Base-by-base conservation (phyloP, 208 protist species). In the Acanthamoeba healyi region DNA sequence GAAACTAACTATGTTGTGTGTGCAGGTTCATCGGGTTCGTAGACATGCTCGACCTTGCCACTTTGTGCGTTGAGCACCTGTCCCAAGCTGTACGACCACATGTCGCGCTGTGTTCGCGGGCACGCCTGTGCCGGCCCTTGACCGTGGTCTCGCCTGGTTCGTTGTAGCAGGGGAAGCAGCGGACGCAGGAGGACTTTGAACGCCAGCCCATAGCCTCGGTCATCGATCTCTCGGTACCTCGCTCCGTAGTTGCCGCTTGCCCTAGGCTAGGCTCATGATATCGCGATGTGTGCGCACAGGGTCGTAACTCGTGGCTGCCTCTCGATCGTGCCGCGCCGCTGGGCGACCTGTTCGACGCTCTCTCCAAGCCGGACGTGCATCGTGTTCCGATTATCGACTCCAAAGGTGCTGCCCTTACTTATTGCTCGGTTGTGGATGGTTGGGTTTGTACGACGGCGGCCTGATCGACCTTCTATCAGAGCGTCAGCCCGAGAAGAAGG, bases 21-120 rank as follows among this genome's bases (percentile, higher is more conserved):
- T n/a, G n/a, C 46, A 89, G 82, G 24, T 89, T 70, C 49, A 89
- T 89, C 22, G 82, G 82, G 12, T 89, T 89, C 32, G 56, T 89
- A 3, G 82, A 89, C 40, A 65, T 89, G 82, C 56, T 89, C 19
- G 82, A 89, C 34, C 40, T 89, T 15, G 82, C 56, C n/a, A 89
- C 51, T 15, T 36, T 70, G 15, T 89, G 82, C 14, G 51, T 89
- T 14, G 82, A 58, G 0, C n/a, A 67, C 0, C 26, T 89, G 14
- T 40, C 10, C 22, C 44, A 19, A 15, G 29, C 51, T 1, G 46
- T 89, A 70, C n/a, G n/a, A 10, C 51, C 7, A 10, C 67, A 79
- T 14, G 65, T n/a, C n/a, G 67, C 15, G 6, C 10, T 54, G 49
- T 54, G 49, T 54, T 54, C 49, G 10, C 49, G 6, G 10, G 49